Base-by-base conservation (phyloP, 225 moss, liverwort and hornwort species). In the Pseudoscleropodium purum region DNA sequence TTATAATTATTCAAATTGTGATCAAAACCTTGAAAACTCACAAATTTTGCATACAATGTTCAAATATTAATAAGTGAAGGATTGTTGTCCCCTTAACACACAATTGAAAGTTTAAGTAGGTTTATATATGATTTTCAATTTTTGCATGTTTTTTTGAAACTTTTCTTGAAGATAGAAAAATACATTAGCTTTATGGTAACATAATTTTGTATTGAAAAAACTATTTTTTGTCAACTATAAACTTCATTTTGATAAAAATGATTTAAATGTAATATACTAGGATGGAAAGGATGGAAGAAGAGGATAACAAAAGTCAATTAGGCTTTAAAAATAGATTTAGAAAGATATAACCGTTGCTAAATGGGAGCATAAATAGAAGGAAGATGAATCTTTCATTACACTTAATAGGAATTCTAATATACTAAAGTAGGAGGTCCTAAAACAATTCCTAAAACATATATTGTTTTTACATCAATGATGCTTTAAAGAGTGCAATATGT, bases 31-130 rank as follows among this genome's bases (percentile, higher is more conserved):
- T n/a, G 13, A 69, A n/a, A 13, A 69, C 0, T n/a, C 6, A 23
- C 4, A n/a, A n/a, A 2, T 69, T n/a, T n/a, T n/a, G 13, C 4
- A 21, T 23, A 23, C 6, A 7, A 13, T n/a, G 23, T 69, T 69
- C 23, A 23, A n/a, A 69, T 24, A 23, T n/a, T n/a, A 69, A 23
- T 13, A 2, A 4, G 13, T 24, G 13, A n/a, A 23, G 7, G 13
- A n/a, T 69, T 24, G 23, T n/a, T 67, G 7, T n/a, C 4, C 4
- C 0, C 2, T n/a, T 13, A 4, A 69, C 1, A 0, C 8, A 57
- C 18, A 59, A 59, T 23, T 59, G 23, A 23, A 59, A 59, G 23
- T 3, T 59, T 31, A 37, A 19, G 36, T 36, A 21, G 11, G 20
- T n/a, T 69, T n/a, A 13, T 56, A 9, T 7, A 23, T n/a, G 7